These are phyloP conservation scores for Coelastrella sp. DNA, from an alignment of 139 green algal genomes.

Conservation along the genomic window DNA sequence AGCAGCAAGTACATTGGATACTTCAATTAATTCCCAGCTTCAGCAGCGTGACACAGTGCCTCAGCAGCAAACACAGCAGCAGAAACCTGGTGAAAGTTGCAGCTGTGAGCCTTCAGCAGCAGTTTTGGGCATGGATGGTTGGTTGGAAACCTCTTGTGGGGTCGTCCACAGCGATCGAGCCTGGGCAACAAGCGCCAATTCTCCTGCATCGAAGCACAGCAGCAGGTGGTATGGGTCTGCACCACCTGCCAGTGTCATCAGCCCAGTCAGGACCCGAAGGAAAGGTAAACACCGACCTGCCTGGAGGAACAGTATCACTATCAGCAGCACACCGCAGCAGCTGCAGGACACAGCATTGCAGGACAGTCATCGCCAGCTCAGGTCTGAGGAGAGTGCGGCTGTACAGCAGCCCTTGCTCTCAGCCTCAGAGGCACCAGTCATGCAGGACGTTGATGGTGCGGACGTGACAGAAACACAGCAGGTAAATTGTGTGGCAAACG, in stretches of 20 bases:
- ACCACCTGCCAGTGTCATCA: not conserved
- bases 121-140: no score
- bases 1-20: not conserved
- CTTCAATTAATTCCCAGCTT: not conserved
- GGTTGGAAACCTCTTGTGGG: no score
- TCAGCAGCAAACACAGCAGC: not conserved
- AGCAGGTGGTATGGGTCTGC: not conserved
- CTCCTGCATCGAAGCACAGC: not conserved
- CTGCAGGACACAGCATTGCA: not conserved
- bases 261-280: not conserved
- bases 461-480: not conserved
- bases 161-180: no score
- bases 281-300: not conserved
- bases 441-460: no score
- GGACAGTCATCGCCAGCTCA: no score
- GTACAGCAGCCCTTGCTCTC: no score
- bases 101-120: no score
- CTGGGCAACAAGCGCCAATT: not conserved
- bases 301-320: slow-evolving; percentile 10
- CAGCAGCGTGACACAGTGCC: not conserved
- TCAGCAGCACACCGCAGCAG: not conserved
- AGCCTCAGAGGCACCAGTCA: no score
- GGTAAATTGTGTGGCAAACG: no score
- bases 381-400: no score
- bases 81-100: not conserved